Conservation (phyloP, 31 red algal species). For the Porphyra umbilicalis region DNA sequence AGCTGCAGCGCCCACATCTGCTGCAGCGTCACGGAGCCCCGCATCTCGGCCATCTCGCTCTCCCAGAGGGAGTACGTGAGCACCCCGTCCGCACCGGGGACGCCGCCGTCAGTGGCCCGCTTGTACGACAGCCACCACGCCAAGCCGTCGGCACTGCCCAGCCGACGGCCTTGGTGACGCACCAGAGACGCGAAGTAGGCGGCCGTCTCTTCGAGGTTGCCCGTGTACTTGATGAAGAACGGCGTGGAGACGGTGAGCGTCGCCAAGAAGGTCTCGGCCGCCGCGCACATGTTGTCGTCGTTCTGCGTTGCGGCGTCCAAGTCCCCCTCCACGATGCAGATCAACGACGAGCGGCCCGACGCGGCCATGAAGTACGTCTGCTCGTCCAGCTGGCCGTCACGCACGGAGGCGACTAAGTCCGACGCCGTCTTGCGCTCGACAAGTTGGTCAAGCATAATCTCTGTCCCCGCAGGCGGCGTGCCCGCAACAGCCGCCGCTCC, state of each 20-base stretch:
- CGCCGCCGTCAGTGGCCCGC: neutral
- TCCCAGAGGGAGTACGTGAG: constrained; percentile 17
- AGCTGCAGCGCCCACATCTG: constrained; percentile 59
- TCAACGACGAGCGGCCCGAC: constrained; percentile 15
- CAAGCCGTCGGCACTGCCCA: neutral
- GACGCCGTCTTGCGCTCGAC: constrained; percentile 62
- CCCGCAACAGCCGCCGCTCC: neutral
- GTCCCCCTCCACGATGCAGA: constrained; percentile 57
- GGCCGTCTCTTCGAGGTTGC: constrained; percentile 27
- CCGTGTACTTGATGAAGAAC: constrained; percentile 52
- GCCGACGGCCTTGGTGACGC: neutral
- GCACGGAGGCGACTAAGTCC: constrained; percentile 42
- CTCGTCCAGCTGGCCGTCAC: constrained; percentile 32
- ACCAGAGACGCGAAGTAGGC: constrained; percentile 39
- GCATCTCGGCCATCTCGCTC: constrained; percentile 2
- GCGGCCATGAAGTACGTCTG: constrained; percentile 47
- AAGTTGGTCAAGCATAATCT: constrained; percentile 63
- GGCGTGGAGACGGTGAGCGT: constrained; percentile 34
- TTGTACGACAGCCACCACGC: neutral
- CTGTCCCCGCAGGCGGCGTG: constrained; percentile 12
- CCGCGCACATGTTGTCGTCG: constrained; percentile 1
- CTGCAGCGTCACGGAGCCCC: constrained; percentile 23
- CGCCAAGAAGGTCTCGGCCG: constrained; percentile 14
- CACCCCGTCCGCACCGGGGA: neutral
- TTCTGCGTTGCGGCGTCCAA: constrained; percentile 5